Base-by-base conservation (phyloP, 139 green algal genomes). In the Chlorella sp. region DNA sequence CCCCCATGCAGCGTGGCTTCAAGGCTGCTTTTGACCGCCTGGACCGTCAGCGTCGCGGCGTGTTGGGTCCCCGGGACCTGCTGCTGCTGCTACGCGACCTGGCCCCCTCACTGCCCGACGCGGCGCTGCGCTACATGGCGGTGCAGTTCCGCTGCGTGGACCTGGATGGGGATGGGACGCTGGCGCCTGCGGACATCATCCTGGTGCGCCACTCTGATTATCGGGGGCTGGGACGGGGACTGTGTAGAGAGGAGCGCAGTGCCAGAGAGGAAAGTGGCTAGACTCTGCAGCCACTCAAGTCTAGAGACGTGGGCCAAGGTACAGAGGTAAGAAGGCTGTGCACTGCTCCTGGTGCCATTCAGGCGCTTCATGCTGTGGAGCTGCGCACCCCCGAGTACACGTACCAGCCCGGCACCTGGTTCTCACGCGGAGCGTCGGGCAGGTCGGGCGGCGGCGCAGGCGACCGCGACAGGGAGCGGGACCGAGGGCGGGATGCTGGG, bases 301-400 rank as follows among this genome's bases (percentile, higher is more conserved):
- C n/a, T n/a, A n/a, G n/a, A n/a, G n/a, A n/a, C n/a, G n/a, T n/a
- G n/a, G n/a, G n/a, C n/a, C n/a, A n/a, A n/a, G n/a, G n/a, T n/a
- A n/a, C n/a, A n/a, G n/a, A n/a, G n/a, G n/a, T n/a, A n/a, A n/a
- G n/a, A n/a, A n/a, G n/a, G n/a, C n/a, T n/a, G n/a, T n/a, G n/a
- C n/a, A n/a, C n/a, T n/a, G n/a, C n/a, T n/a, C n/a, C n/a, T n/a
- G n/a, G n/a, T n/a, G n/a, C n/a, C n/a, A n/a, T 55, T 10, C 42
- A 55, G 42, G 42, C 17, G 42, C 42, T 55, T n/a, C 64, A 70
- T n/a, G 34, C 35, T 32, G 64, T 80, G 36, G 75, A 80, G 62
- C 49, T 76, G 63, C 75, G 69, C 36, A 79, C 59, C 1, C 74
- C 74, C 29, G 67, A 79, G 64, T 67, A 49, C 59, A 79, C 35